These are phyloP conservation scores for Phoenix roebelenii DNA, from an alignment of 176 grass and related monocot species.

Conservation along the genomic window DNA sequence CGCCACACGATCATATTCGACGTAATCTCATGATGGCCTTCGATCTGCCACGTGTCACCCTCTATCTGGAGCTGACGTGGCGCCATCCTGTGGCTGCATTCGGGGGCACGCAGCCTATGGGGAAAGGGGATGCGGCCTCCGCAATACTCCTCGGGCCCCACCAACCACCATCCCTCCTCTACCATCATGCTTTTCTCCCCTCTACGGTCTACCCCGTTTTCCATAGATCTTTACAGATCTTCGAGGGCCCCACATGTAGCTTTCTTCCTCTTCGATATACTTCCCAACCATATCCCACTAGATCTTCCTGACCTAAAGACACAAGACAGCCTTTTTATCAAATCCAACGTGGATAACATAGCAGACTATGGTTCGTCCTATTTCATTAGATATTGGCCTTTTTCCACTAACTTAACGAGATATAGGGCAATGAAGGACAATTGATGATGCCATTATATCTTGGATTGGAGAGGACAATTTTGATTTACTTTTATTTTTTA, in stretches of 20 bases:
- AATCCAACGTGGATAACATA: too few species aligned
- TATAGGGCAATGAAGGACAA: too few species aligned
- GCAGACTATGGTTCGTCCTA: too few species aligned
- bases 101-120: background rate
- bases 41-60: background rate
- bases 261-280: constrained; percentile 6
- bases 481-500: too few species aligned
- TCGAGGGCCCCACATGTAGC: background rate
- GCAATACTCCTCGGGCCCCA: constrained; percentile 14
- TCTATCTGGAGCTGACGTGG: background rate
- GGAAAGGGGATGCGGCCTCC: constrained; percentile 5
- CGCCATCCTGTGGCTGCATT: background rate
- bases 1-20: background rate
- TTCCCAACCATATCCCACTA: background rate
- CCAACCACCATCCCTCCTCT: background rate
- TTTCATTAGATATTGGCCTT: too few species aligned
- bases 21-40: constrained; percentile 8
- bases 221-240: constrained; percentile 11
- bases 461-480: too few species aligned
- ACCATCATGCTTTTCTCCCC: background rate
- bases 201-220: constrained; percentile 10
- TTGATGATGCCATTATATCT: too few species aligned
- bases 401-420: too few species aligned
- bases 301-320: too few species aligned
- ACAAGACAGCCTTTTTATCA: too few species aligned